Evolutionary conservation across 2,329 filamentous ascomycete genomes (phyloP).

Genomic region (Botrytis medusae): DNA sequence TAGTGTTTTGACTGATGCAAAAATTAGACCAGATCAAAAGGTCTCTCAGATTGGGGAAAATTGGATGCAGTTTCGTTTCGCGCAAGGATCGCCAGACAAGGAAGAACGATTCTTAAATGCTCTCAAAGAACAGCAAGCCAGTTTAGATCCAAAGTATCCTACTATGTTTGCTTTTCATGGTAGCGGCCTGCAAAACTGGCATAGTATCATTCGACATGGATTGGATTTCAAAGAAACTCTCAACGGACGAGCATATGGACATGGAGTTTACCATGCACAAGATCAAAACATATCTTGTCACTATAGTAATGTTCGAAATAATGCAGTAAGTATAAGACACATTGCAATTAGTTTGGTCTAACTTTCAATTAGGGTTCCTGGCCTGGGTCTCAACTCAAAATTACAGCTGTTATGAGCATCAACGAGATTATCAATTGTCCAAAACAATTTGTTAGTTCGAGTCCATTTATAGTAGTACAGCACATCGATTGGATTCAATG

Average conservation of each 20-base stretch:
- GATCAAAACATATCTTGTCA: constrained; percentile 54
- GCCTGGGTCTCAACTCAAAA: constrained; percentile 64
- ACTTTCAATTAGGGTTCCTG: constrained; percentile 47
- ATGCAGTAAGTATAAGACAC: constrained; percentile 24
- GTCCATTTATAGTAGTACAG: constrained; percentile 69
- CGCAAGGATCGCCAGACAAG: constrained; percentile 85
- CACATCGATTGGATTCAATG: constrained; percentile 87
- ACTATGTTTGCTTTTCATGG: constrained; percentile 89
- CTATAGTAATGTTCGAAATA: constrained; percentile 18
- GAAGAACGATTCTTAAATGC: constrained; percentile 71
- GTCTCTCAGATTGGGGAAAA: constrained; percentile 59
- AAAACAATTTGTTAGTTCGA: constrained; percentile 52
- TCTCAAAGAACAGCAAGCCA: constrained; percentile 48
- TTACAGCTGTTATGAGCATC: constrained; percentile 64
- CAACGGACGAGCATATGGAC: constrained; percentile 69
- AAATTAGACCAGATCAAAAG: constrained; percentile 37
- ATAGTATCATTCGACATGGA: constrained; percentile 81
- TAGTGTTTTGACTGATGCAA: constrained; percentile 27
- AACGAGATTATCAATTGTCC: constrained; percentile 84
- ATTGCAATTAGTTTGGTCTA: constrained; percentile 16
- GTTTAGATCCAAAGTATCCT: constrained; percentile 49
- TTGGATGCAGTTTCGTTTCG: constrained; percentile 82
- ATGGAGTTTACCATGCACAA: constrained; percentile 80
- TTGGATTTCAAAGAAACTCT: constrained; percentile 64
- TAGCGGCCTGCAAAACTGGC: constrained; percentile 76